Conservation (phyloP, 1,139 yeast species). For the Sugiyamaella pinicola region DNA sequence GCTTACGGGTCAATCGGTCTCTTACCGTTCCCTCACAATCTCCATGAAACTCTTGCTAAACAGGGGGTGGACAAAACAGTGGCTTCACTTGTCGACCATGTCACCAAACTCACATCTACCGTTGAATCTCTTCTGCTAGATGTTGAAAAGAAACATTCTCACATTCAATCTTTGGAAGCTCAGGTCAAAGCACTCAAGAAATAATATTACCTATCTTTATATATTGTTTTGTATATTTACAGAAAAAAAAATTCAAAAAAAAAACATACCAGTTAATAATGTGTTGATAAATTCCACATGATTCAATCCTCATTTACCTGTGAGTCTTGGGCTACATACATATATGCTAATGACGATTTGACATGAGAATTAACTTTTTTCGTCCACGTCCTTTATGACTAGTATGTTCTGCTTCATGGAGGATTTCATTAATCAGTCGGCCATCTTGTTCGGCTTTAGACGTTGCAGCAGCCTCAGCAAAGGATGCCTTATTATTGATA, state of each 20-base stretch:
- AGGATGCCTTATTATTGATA: slow-evolving; percentile 16
- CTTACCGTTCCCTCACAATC: slow-evolving; percentile 5
- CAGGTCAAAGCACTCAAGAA: slow-evolving; percentile 22
- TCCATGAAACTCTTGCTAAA: slow-evolving; percentile 12
- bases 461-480: slow-evolving; percentile 28
- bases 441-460: slow-evolving; percentile 28
- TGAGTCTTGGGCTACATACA: neutral
- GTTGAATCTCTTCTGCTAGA: slow-evolving; percentile 31
- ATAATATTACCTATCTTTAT: slow-evolving; percentile 1
- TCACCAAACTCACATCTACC: slow-evolving; percentile 27
- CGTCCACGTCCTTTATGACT: slow-evolving; percentile 47
- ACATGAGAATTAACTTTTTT: slow-evolving; percentile 44
- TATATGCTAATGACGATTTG: slow-evolving; percentile 23
- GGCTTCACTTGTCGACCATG: slow-evolving; percentile 13
- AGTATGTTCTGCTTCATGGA: slow-evolving; percentile 34
- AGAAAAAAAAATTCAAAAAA: neutral
- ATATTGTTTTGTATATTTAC: slow-evolving; percentile 14
- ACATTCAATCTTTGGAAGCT: slow-evolving; percentile 31
- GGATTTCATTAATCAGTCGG: slow-evolving; percentile 25
- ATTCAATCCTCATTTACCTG: too few relatives aligned
- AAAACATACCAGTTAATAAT: too few relatives aligned
- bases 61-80: slow-evolving; percentile 15
- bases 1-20: slow-evolving; percentile 5
- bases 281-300: too few relatives aligned
- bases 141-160: slow-evolving; percentile 29